Evolutionary conservation across 2,329 filamentous ascomycete species (phyloP).

Genomic region (Periconia sp.): DNA sequence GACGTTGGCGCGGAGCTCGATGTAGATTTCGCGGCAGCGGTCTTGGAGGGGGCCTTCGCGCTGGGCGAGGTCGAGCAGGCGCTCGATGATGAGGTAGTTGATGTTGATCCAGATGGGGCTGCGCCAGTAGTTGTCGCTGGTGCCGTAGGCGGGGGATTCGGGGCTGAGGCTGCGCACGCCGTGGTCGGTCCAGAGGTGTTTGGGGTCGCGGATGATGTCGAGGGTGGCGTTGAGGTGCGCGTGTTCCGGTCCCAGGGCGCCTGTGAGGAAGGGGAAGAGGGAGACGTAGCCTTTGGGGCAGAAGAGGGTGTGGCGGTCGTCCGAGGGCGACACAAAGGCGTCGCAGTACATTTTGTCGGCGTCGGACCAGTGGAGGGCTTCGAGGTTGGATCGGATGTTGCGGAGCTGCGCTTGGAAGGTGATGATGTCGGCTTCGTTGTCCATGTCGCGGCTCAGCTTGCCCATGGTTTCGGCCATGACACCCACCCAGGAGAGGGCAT

Average conservation of each 20-base stretch:
- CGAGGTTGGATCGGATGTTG: slow-evolving; percentile 78
- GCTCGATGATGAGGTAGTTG: slow-evolving; percentile 83
- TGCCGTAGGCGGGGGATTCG: slow-evolving; percentile 76
- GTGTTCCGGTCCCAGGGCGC: slow-evolving; percentile 72
- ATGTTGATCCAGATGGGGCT: slow-evolving; percentile 95
- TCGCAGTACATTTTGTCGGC: slow-evolving; percentile 83
- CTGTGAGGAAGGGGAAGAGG: slow-evolving; percentile 85
- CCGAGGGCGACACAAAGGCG: slow-evolving; percentile 71
- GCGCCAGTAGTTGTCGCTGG: slow-evolving; percentile 94
- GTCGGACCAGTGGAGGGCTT: slow-evolving; percentile 89
- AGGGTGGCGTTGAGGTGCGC: slow-evolving; percentile 72
- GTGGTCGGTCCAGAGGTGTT: slow-evolving; percentile 81
- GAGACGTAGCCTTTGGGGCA: slow-evolving; percentile 96
- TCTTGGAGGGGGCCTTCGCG: slow-evolving; percentile 64
- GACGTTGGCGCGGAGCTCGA: slow-evolving; percentile 73
- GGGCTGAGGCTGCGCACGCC: slow-evolving; percentile 86
- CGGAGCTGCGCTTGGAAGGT: slow-evolving; percentile 69
- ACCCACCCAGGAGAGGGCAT: slow-evolving; percentile 94
- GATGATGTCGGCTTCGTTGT: slow-evolving; percentile 69
- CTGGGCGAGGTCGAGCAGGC: slow-evolving; percentile 56
- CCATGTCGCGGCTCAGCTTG: slow-evolving; percentile 73
- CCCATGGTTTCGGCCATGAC: slow-evolving; percentile 81
- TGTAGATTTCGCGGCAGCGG: slow-evolving; percentile 72
- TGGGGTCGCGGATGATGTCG: slow-evolving; percentile 73
- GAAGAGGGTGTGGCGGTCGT: slow-evolving; percentile 78